Evolutionary conservation across 805 yeast species (phyloP).

Genomic region (Candida xyloterini): DNA sequence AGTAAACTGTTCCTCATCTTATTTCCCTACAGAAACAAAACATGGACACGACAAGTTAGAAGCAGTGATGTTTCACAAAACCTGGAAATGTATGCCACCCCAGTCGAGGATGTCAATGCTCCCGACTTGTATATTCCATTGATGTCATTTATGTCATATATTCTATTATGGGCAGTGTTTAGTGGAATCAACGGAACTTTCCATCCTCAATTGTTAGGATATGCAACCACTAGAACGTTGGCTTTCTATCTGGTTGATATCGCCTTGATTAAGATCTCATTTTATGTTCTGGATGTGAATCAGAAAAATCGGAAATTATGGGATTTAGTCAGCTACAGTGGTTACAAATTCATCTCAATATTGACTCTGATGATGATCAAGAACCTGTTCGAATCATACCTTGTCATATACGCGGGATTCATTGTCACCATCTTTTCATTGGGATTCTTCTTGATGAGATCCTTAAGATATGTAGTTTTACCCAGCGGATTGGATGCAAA

Average conservation of each 20-base stretch:
- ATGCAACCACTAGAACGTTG: conserved; percentile 78
- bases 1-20: conserved; percentile 68
- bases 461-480: conserved; percentile 63
- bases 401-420: conserved; percentile 36
- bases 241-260: conserved; percentile 81
- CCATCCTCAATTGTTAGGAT: conserved; percentile 90
- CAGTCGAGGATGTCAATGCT: conserved; percentile 84
- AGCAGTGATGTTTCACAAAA: conserved; percentile 33
- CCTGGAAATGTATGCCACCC: conserved; percentile 58
- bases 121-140: conserved; percentile 95
- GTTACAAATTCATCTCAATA: conserved; percentile 89
- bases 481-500: conserved; percentile 58
- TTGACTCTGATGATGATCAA: conserved; percentile 54
- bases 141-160: conserved; percentile 89
- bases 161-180: conserved; percentile 75
- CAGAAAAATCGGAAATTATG: conserved; percentile 54
- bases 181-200: conserved; percentile 86
- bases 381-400: conserved; percentile 35
- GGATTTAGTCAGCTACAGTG: conserved; percentile 86
- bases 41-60: conserved; percentile 65
- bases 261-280: conserved; percentile 69
- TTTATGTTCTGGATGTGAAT: conserved; percentile 72
- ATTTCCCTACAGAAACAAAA: conserved; percentile 81
- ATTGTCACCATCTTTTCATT: conserved; percentile 52
- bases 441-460: conserved; percentile 66